Base-by-base conservation (phyloP, 2,329 filamentous ascomycete genomes). In the Sporothrix inflata region DNA sequence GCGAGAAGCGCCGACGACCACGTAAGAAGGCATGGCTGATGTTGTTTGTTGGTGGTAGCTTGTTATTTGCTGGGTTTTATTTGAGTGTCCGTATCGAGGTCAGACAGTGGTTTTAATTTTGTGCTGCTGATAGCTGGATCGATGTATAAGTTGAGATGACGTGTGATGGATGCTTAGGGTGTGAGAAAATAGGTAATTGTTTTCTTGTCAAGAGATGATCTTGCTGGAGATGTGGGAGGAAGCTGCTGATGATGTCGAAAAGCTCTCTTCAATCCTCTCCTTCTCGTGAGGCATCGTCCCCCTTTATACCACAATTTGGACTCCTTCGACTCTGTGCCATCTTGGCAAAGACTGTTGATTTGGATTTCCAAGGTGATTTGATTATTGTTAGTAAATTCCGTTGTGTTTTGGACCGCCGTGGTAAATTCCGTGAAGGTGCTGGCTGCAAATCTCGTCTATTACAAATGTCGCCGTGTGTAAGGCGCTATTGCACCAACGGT, bases 21-120 rank as follows among this genome's bases (percentile, higher is more conserved):
- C 66, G 70, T 77, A 78, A 38, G 76, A 75, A 65, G 76, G 63
- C 77, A 77, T 77, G 24, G 12, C 19, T 53, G 42, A 7, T 60
- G 55, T 38, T 51, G 19, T 24, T 11, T 38, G 30, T 55, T 38
- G 12, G 30, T 67, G 30, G 30, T 34, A 3, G 30, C 6, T 34
- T 34, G 6, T 34, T 34, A 34, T 34, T 34, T 34, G 30, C 30
- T 34, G 30, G 34, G 19, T n/a, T 40, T 24, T 55, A 7, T 38
- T 4, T 34, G 24, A n/a, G 8, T 65, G 38, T 57, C 14, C n/a
- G 57, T 16, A n/a, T 16, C 38, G 2, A 9, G 16, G 55, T 38
- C 55, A 60, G 30, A 40, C 19, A n/a, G 7, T 16, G 30, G 3
- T 12, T 4, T 40, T 11, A 38, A 34, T 57, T n/a, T 14, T 42